phyloP scores from a whole-genome alignment of 2,329 filamentous ascomycete species.

The Fusarium circinatum region DNA sequence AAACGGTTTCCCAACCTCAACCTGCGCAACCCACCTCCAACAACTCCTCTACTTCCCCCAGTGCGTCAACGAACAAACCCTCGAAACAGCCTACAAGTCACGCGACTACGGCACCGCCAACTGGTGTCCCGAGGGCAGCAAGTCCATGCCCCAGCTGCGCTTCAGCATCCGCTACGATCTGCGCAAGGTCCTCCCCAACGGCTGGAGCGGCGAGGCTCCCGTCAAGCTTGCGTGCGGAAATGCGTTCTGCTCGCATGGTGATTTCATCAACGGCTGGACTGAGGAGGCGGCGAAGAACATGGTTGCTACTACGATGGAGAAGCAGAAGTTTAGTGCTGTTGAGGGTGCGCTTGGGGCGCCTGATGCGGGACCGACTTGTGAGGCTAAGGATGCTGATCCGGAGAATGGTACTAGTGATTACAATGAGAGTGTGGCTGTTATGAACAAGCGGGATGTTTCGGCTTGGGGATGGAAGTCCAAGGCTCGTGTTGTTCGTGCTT shows the following conservation, averaged over 20 bases:
- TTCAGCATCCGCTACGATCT: conserved; percentile 60
- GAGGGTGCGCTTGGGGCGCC: conserved; percentile 33
- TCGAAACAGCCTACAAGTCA: conserved; percentile 37
- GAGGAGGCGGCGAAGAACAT: conserved; percentile 49
- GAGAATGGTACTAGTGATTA: conserved; percentile 54
- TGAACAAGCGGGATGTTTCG: conserved; percentile 36
- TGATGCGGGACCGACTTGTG: conserved; percentile 37
- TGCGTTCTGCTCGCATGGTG: conserved; percentile 57
- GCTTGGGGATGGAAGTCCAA: conserved; percentile 32
- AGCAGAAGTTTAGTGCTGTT: conserved; percentile 49
- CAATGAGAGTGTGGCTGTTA: conserved; percentile 31
- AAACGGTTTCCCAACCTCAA: conserved; percentile 33
- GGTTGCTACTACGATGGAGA: conserved; percentile 50
- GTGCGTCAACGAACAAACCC: conserved; percentile 38
- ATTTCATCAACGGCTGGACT: conserved; percentile 60
- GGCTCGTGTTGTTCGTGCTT: conserved; percentile 21
- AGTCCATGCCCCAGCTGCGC: conserved; percentile 58
- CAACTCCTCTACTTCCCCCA: conserved; percentile 40
- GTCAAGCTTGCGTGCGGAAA: conserved; percentile 55
- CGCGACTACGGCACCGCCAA: conserved; percentile 39
- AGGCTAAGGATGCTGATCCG: conserved; percentile 54
- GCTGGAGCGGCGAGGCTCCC: conserved; percentile 57
- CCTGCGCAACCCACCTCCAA: conserved; percentile 33
- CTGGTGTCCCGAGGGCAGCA: conserved; percentile 55
- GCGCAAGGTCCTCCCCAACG: conserved; percentile 53